A percentile compares a stretch with the other conserved stretches of the same genome.
These are phyloP conservation scores for Chytriomyces sp. DNA, from an alignment of 192 early-diverging fungal genomes.

Conservation along the genomic window DNA sequence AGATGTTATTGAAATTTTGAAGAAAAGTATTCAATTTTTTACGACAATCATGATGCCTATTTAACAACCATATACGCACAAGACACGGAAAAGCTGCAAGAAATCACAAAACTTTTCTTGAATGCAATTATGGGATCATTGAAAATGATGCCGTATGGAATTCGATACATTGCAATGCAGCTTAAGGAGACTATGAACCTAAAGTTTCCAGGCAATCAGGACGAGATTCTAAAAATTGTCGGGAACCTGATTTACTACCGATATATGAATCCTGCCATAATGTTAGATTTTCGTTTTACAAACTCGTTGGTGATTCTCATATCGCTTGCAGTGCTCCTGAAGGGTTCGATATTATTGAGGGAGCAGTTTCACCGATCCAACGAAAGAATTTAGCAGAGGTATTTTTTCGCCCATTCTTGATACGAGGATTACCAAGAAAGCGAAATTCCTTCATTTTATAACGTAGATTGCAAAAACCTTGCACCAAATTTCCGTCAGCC, in stretches of 20 bases:
- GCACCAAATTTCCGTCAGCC: constrained; percentile 92
- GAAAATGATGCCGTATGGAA: constrained; percentile 90
- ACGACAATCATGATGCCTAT: not conserved
- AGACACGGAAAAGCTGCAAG: constrained; percentile 68
- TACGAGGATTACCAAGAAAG: constrained; percentile 9
- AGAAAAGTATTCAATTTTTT: constrained; percentile 38
- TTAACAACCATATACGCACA: not conserved
- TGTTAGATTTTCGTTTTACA: constrained; percentile 52
- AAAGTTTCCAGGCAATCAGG: constrained; percentile 83
- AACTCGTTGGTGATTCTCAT: not conserved
- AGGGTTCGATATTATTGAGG: constrained; percentile 91
- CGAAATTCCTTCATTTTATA: constrained; percentile 21
- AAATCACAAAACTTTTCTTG: constrained; percentile 84
- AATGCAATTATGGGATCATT: constrained; percentile 77
- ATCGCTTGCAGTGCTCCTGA: constrained; percentile 79
- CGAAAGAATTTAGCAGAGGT: constrained; percentile 94
- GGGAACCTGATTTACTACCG: constrained; percentile 97
- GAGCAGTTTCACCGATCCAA: constrained; percentile 79
- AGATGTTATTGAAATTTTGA: constrained; percentile 57
- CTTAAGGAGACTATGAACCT: constrained; percentile 61
- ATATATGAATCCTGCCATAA: constrained; percentile 97
- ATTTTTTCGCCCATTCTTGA: not conserved
- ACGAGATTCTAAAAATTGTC: constrained; percentile 83
- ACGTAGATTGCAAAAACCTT: constrained; percentile 80
- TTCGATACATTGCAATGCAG: constrained; percentile 94